phyloP scores from a whole-genome alignment of 2,329 filamentous ascomycete genomes.

The Fusarium nelsonii region DNA sequence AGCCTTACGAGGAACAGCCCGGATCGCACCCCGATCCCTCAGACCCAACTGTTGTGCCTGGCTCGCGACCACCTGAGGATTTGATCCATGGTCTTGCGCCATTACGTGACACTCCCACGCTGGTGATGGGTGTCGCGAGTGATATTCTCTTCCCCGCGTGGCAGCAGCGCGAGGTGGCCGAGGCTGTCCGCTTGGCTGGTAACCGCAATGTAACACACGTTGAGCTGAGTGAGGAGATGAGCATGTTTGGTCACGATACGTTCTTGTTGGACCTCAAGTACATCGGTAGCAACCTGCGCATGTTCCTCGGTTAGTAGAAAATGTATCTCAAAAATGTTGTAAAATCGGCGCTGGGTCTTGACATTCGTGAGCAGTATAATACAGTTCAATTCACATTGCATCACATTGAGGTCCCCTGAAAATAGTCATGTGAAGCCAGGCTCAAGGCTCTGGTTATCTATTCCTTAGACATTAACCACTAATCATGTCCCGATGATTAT shows the following conservation, averaged over 20 bases:
- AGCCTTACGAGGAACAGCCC: conserved; percentile 88
- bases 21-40: conserved; percentile 56
- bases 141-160: conserved; percentile 98
- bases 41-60: conserved; percentile 45
- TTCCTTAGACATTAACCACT: conserved; percentile 42
- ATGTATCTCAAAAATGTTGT: not conserved
- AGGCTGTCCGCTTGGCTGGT: conserved; percentile 80
- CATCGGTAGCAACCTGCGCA: conserved; percentile 84
- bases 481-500: conserved; percentile 42
- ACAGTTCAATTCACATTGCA: not conserved
- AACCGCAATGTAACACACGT: conserved; percentile 87
- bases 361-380: not conserved
- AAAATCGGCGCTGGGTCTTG: not conserved
- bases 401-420: not conserved
- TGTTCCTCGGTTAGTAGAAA: conserved; percentile 74
- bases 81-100: conserved; percentile 79
- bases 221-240: conserved; percentile 93
- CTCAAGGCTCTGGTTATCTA: conserved; percentile 25
- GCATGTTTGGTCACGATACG: conserved; percentile 95
- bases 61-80: conserved; percentile 77
- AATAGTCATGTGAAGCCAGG: conserved; percentile 28
- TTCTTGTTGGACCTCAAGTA: conserved; percentile 94
- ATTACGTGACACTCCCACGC: conserved; percentile 80
- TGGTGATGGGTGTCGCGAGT: conserved; percentile 94
- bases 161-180: conserved; percentile 95